Evolutionary conservation across 1,284 basidiomycete species (phyloP).

Genomic region (Pisolithus thermaeus): DNA sequence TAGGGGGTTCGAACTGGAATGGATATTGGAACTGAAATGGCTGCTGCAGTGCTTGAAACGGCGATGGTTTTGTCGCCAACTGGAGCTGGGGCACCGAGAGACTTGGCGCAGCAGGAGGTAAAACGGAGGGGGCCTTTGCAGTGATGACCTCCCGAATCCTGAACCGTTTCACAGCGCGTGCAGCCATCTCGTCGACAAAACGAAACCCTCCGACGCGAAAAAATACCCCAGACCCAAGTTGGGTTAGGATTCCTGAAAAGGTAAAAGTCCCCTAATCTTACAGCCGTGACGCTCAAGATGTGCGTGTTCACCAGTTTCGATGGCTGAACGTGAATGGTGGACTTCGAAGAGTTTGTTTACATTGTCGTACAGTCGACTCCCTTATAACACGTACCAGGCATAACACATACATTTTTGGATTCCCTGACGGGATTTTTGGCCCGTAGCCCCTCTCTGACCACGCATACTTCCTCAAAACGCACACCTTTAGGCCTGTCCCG

Average conservation of each 20-base stretch:
- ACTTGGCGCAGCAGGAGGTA: conserved; percentile 30
- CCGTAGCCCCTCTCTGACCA: no score
- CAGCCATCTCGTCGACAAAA: conserved; percentile 17
- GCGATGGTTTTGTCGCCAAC: not conserved
- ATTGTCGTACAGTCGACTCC: no score
- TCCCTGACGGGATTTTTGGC: no score
- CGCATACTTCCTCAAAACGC: no score
- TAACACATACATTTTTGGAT: no score
- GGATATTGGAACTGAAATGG: not conserved
- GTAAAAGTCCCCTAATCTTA: not conserved
- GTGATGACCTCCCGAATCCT: conserved; percentile 35
- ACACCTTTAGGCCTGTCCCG: no score
- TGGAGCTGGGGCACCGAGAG: not conserved
- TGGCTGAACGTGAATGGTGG: not conserved
- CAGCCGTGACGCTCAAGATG: no score
- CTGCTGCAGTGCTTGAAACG: not conserved
- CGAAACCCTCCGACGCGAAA: not conserved
- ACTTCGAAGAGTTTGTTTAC: no score
- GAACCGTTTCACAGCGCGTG: conserved; percentile 41
- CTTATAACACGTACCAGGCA: no score
- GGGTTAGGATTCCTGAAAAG: not conserved
- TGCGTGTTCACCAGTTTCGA: not conserved
- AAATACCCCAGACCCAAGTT: not conserved
- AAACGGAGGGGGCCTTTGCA: conserved; percentile 28
- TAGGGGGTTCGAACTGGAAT: not conserved